Conservation (phyloP, 106 monocot genomes). For the Platanthera zijinensis region DNA sequence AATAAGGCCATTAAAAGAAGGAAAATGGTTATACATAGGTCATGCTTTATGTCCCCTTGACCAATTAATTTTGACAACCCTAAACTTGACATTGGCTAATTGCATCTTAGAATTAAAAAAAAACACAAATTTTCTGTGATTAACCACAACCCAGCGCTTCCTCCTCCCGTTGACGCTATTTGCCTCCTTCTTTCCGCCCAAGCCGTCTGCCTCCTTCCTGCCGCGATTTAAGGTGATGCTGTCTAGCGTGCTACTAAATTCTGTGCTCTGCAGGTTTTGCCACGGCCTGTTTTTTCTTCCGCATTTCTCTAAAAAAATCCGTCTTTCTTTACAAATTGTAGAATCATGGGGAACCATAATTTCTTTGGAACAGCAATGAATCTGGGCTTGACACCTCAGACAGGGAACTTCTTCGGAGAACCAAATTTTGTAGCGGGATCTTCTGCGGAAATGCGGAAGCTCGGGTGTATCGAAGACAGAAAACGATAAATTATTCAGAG, state of each 20-base stretch:
- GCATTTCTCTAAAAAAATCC: not conserved
- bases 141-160: no score
- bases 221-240: not conserved
- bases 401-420: not conserved
- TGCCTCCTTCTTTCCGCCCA: no score
- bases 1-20: no score
- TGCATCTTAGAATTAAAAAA: no score
- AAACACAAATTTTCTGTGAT: no score
- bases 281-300: not conserved
- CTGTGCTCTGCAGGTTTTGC: not conserved
- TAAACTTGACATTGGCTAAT: no score
- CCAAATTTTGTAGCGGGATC: not conserved
- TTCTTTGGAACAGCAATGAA: not conserved
- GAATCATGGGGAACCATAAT: no score
- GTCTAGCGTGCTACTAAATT: not conserved
- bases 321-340: not conserved
- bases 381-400: not conserved
- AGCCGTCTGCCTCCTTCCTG: no score
- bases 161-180: no score
- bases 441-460: not conserved
- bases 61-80: no score
- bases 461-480: not conserved
- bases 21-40: no score
- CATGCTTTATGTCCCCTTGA: no score
- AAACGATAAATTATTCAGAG: not conserved